phyloP scores from a whole-genome alignment of 2,329 filamentous ascomycete species.

The Cucurbitaria berberidis region DNA sequence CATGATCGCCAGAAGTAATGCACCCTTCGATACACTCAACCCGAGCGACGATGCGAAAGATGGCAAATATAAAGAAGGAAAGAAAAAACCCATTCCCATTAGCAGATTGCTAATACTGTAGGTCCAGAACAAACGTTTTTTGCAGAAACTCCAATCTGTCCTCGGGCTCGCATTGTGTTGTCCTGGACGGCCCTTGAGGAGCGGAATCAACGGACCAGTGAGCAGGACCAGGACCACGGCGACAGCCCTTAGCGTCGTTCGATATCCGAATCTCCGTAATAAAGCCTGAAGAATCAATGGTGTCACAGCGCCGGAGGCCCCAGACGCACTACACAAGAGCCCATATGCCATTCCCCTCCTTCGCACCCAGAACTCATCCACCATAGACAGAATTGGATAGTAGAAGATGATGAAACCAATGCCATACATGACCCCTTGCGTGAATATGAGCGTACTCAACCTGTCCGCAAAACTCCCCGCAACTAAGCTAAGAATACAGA shows the following conservation, averaged over 20 bases:
- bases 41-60: slow-evolving; percentile 35
- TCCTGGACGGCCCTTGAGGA: slow-evolving; percentile 48
- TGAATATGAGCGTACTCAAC: slow-evolving; percentile 38
- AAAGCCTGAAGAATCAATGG: slow-evolving; percentile 50
- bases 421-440: slow-evolving; percentile 48
- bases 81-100: slow-evolving; percentile 48
- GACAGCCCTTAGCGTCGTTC: slow-evolving; percentile 50
- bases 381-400: slow-evolving; percentile 52
- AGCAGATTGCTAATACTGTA: slow-evolving; percentile 49
- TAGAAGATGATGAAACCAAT: slow-evolving; percentile 58
- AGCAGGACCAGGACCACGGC: slow-evolving; percentile 41
- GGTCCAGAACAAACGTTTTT: slow-evolving; percentile 17
- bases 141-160: slow-evolving; percentile 45
- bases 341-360: slow-evolving; percentile 59
- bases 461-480: slow-evolving; percentile 42
- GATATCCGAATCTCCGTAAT: slow-evolving; percentile 46
- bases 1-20: slow-evolving; percentile 43
- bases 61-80: slow-evolving; percentile 48
- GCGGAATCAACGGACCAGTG: slow-evolving; percentile 41
- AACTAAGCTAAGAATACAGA: slow-evolving; percentile 39
- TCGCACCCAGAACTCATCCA: slow-evolving; percentile 60
- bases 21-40: slow-evolving; percentile 27
- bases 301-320: slow-evolving; percentile 51
- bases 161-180: slow-evolving; percentile 25
- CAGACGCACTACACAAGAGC: slow-evolving; percentile 52